Evolutionary conservation across 345 rosid species (phyloP).

Genomic region (Bruguiera parviflora): DNA sequence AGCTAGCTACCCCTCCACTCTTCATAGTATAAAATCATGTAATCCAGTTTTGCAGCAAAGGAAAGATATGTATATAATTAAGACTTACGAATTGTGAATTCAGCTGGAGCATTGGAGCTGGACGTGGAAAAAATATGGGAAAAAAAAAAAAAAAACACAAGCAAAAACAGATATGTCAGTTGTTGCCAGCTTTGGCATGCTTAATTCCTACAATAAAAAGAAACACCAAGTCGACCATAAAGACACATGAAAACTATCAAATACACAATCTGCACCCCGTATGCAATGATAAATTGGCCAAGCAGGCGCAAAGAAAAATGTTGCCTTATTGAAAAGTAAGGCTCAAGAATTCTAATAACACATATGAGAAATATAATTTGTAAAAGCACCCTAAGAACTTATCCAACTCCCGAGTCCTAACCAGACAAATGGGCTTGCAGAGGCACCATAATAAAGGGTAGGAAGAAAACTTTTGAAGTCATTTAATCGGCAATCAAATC

Average conservation of each 20-base stretch:
- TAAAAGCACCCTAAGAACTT: not conserved
- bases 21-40: not conserved
- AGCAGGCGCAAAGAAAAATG: not conserved
- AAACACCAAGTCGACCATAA: not conserved
- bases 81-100: slow-evolving; percentile 91
- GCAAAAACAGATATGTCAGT: slow-evolving; percentile 2
- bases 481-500: no score
- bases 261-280: not conserved
- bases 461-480: no score
- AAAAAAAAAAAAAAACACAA: slow-evolving; percentile 1
- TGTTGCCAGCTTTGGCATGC: not conserved
- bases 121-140: not conserved
- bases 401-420: not conserved
- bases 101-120: slow-evolving; percentile 67
- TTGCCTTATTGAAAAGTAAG: not conserved
- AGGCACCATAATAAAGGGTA: not conserved
- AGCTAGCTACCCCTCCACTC: not conserved
- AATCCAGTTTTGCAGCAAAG: slow-evolving; percentile 1
- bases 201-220: not conserved
- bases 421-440: not conserved
- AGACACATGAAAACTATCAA: not conserved
- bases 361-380: not conserved
- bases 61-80: not conserved
- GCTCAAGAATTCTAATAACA: not conserved
- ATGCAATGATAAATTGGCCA: not conserved